Evolutionary conservation across 148 eudicot species (phyloP), one percentile per base, ranked within the genome.

Genomic region (Suaeda aralocaspica): DNA sequence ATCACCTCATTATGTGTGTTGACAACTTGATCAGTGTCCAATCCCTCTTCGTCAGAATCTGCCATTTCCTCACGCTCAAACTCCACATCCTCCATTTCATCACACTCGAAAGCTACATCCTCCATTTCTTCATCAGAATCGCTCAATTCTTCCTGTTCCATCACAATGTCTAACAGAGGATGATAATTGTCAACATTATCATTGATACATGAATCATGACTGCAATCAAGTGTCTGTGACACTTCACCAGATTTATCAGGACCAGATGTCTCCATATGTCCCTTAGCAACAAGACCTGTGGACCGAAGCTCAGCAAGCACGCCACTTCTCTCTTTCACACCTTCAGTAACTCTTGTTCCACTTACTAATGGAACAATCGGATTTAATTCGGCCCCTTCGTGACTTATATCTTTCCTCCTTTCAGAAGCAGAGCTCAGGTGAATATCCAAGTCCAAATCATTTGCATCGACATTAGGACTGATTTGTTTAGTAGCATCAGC

Each of bases 81-180:
- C 81, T 91, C 96, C 5, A 94, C 99, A 74, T 81, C 67, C 82
- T 94, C 96, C 68, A 86, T 61, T 80, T 94, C 98, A 33, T 91
- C 99, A 72, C n/a, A n/a, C n/a, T n/a, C n/a, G n/a, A n/a, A 94
- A 81, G 89, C 96, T 7, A 94, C 99, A 74, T 81, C 67, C 82
- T 94, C 96, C 68, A 86, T 61, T 80, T 94, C 98, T 41, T 91
- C 99, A 72, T 94, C 99, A 58, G 99, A 94, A 81, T 94, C 99
- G 72, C 99, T 94, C 68, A 94, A 76, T 77, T 91, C 99, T 82
- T 93, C 99, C 71, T 91, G 96, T 58, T 94, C 99, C 99, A 94
- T 94, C 75, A 94, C 90, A 72, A 94, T 94, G 75, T 80, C 98
- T 21, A 79, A 81, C 65, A 82, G 78, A 39, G 90, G 82, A 68